Percentiles rank a stretch among this genome's conserved stretches.
These are phyloP conservation scores for Populus hybrid DNA, from an alignment of 441 rosid genomes.

Conservation along the genomic window DNA sequence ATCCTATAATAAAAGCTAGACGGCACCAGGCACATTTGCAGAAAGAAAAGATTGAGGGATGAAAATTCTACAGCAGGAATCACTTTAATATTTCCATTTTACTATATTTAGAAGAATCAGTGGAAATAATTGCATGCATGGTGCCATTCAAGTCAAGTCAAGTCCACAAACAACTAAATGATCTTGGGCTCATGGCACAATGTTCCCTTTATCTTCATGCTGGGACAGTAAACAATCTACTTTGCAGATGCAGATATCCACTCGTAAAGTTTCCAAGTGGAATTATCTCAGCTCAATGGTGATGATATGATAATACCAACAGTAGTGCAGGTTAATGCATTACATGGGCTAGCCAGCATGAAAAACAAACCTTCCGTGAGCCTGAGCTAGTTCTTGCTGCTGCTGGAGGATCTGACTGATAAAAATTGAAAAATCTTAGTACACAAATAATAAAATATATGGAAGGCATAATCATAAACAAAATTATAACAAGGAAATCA, in stretches of 20 bases:
- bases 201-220: not conserved
- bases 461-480: conserved; percentile 8
- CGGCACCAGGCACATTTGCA: not conserved
- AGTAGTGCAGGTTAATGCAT: conserved; percentile 11
- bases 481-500: conserved; percentile 10
- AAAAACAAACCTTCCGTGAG: conserved; percentile 78
- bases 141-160: not conserved
- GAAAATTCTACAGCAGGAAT: not conserved
- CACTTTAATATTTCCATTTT: not conserved
- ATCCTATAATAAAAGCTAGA: not conserved
- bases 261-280: conserved; percentile 1
- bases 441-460: conserved; percentile 11
- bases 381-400: conserved; percentile 73
- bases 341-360: not conserved
- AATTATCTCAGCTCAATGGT: conserved; percentile 2
- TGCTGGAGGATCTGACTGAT: conserved; percentile 75
- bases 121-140: conserved; percentile 10
- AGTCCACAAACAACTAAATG: not conserved
- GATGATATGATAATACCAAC: not conserved
- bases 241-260: conserved; percentile 5
- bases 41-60: not conserved
- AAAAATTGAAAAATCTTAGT: conserved; percentile 18
- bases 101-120: not conserved
- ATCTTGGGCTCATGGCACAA: not conserved
- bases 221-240: not conserved